Base-by-base conservation (phyloP, 2,329 filamentous ascomycete species). In the Helicocarpus griseus region DNA sequence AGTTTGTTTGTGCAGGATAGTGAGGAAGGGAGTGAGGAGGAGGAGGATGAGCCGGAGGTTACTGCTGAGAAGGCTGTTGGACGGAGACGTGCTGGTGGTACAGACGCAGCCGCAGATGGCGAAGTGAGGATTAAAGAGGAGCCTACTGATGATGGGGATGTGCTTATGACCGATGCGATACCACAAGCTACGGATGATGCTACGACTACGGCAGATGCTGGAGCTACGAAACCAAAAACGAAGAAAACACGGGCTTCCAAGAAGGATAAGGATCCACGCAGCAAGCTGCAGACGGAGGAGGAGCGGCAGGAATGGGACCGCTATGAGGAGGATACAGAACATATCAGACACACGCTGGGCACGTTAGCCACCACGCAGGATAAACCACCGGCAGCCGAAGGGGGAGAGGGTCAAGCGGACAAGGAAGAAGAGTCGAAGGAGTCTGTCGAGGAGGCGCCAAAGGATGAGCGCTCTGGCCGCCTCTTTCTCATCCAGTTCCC, bases 401-500 rank as follows among this genome's bases (percentile, higher is more conserved):
- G 31, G 24, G 39, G 4, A 5, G 31, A 11, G 9, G 31, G n/a
- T 35, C 28, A n/a, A 19, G 11, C 17, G 24, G 50, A 63, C 22
- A 39, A 54, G 3, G 58, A 60, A 44, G 57, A 58, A 35, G 55
- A 60, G 52, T 17, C 44, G 48, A 56, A 56, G n/a, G 64, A 60
- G 39, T 5, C 21, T 22, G n/a, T n/a, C n/a, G n/a, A n/a, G n/a
- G 63, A 68, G 26, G 48, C 47, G 9, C 56, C 52, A 46, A 60
- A 69, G 58, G 73, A 69, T 48, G 69, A 70, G 39, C 70, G 74
- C 17, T 67, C 76, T 33, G 76, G 81, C 50, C 75, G 77, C 52
- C 72, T 81, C 49, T 83, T 83, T 62, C 71, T 83, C 48, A 79
- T 84, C 63, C 81, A 84, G 63, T 77, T 84, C 59, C 81, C 81